These are phyloP conservation scores for Pouteria glomerata DNA, from an alignment of 148 eudicot genomes.

Conservation along the genomic window DNA sequence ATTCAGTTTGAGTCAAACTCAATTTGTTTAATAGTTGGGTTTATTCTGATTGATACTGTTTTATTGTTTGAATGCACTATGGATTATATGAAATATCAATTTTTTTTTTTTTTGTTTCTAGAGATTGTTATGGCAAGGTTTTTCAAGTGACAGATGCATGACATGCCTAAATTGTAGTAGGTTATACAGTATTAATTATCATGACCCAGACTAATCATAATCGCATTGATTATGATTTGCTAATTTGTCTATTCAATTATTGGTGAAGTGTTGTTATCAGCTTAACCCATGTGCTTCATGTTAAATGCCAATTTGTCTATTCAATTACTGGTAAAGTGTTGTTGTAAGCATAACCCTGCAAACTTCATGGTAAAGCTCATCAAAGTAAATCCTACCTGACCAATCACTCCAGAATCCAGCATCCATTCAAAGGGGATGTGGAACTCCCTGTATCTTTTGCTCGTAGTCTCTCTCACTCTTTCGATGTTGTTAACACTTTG, in stretches of 20 bases:
- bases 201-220: background rate
- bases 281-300: too few relatives aligned
- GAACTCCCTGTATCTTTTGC: slow-evolving; percentile 53
- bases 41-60: background rate
- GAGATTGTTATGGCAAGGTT: background rate
- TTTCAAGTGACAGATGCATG: background rate
- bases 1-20: background rate
- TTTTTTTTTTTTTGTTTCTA: background rate
- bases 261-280: too few relatives aligned
- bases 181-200: background rate
- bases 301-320: too few relatives aligned
- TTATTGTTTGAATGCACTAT: background rate
- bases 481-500: slow-evolving; percentile 43
- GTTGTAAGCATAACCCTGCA: background rate
- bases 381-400: slow-evolving; percentile 45
- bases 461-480: slow-evolving; percentile 58
- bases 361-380: slow-evolving; percentile 8
- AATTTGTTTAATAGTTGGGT: background rate
- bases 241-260: too few relatives aligned
- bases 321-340: slow-evolving; percentile 2
- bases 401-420: slow-evolving; percentile 55
- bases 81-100: background rate
- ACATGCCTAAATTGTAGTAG: background rate
- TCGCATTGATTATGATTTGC: background rate
- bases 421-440: slow-evolving; percentile 83